These are phyloP conservation scores for Xylariales sp. DNA, from an alignment of 2,329 filamentous ascomycete species.

Conservation along the genomic window DNA sequence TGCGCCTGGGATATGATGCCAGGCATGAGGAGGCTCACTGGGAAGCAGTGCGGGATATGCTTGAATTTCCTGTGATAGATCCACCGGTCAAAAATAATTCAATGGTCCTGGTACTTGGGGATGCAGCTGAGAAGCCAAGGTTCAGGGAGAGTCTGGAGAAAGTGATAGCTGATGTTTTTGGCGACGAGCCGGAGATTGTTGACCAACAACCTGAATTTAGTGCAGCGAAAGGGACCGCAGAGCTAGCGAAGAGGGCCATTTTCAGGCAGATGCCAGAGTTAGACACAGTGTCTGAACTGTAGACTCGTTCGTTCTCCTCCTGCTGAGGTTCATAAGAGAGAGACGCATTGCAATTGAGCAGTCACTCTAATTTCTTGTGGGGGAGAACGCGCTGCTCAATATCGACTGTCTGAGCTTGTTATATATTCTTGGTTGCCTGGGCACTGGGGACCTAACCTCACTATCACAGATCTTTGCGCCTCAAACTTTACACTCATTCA, in stretches of 20 bases:
- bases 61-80: not conserved
- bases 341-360: no score
- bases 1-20: slow-evolving; percentile 1
- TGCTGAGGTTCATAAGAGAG: no score
- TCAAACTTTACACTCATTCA: no score
- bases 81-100: not conserved
- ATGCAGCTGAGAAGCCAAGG: not conserved
- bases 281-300: not conserved
- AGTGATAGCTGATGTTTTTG: not conserved
- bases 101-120: not conserved
- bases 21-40: slow-evolving; percentile 3
- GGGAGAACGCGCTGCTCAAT: no score
- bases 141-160: slow-evolving; percentile 1
- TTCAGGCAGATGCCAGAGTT: not conserved
- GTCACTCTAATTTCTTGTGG: no score
- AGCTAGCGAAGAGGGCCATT: slow-evolving; percentile 2
- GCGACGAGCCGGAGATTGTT: not conserved
- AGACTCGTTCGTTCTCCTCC: not conserved
- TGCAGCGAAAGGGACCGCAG: slow-evolving; percentile 1
- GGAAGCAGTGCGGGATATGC: slow-evolving; percentile 3
- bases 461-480: no score
- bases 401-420: no score
- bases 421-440: no score
- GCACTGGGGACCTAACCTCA: no score
- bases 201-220: not conserved